Evolutionary conservation across 1,284 basidiomycete species (phyloP).

Genomic region (Termitomyces sp.): DNA sequence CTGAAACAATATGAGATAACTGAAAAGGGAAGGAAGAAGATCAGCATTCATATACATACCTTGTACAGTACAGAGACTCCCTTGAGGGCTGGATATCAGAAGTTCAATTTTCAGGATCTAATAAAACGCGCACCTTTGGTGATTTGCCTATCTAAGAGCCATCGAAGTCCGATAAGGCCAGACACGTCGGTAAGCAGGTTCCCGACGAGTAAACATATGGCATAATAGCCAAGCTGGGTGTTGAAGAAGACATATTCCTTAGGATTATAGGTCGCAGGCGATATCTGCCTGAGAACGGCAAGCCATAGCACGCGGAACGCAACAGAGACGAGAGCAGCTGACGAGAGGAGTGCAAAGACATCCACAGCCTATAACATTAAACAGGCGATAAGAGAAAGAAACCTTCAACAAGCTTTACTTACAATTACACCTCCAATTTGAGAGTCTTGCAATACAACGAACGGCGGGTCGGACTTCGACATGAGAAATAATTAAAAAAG

Average conservation of each 20-base stretch:
- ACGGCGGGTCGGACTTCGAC: conserved; percentile 13
- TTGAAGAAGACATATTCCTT: conserved; percentile 59
- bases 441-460: conserved; percentile 28
- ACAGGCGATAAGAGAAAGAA: background rate
- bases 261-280: conserved; percentile 20
- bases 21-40: background rate
- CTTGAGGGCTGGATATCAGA: conserved; percentile 27
- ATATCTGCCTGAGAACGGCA: conserved; percentile 28
- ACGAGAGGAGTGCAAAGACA: conserved; percentile 49
- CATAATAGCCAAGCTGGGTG: conserved; percentile 66
- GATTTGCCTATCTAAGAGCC: conserved; percentile 41
- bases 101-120: conserved; percentile 1
- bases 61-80: conserved; percentile 48
- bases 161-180: conserved; percentile 47
- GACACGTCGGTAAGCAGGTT: conserved; percentile 50
- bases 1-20: conserved; percentile 26
- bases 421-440: conserved; percentile 42
- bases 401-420: conserved; percentile 21
- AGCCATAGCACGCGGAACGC: conserved; percentile 42
- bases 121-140: conserved; percentile 39
- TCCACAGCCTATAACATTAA: conserved; percentile 46
- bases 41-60: conserved; percentile 33
- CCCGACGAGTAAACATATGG: conserved; percentile 53
- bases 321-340: conserved; percentile 45
- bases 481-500: background rate